Base-by-base conservation (phyloP, 805 yeast species). In the Zygoascus tannicola region DNA sequence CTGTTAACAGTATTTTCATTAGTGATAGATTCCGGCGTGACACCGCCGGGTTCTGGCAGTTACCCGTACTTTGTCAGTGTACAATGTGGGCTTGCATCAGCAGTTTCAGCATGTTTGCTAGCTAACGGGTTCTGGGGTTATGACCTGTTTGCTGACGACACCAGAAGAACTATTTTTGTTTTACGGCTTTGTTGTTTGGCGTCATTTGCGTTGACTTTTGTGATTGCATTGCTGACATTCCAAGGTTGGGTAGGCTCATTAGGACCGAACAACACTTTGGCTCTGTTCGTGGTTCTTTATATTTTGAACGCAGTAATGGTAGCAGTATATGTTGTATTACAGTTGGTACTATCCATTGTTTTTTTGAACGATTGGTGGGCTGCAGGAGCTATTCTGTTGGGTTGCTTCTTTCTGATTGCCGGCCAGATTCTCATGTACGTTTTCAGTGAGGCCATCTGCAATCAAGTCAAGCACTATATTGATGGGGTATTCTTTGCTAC, bases 131-230 rank as follows among this genome's bases (percentile, higher is more conserved):
- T 92, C 3, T 63, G 87, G 16, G 88, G 90, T 16, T 86, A 86
- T 61, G 92, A 87, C 61, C 64, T 88, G 30, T 92, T 95, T 94
- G 97, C 88, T 61, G 98, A 90, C 62, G 97, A 97, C 16, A 81
- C 95, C 1, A 57, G 61, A 15, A 67, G 58, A 45, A 78, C 95
- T 1, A 71, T 85, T 69, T 64, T 76, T 59, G 57, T 69, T 3
- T 61, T 83, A 35, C 69, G 85, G 47, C 40, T 70, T 2, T 52
- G 75, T 1, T 69, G 85, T n/a, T 40, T 69, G 1, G 52, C 66
- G 1, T 78, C 85, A 56, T 87, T 85, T 55, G 66, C 71, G 1
- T 61, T 80, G 22, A 76, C 81, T 46, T 88, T 83, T 56, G 60
- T 85, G 22, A 70, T 86, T 3, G 67, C 86, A 1, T 52, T 86